These are phyloP conservation scores for Dactylorhiza incarnata DNA, from an alignment of 106 monocot species.

Conservation along the genomic window DNA sequence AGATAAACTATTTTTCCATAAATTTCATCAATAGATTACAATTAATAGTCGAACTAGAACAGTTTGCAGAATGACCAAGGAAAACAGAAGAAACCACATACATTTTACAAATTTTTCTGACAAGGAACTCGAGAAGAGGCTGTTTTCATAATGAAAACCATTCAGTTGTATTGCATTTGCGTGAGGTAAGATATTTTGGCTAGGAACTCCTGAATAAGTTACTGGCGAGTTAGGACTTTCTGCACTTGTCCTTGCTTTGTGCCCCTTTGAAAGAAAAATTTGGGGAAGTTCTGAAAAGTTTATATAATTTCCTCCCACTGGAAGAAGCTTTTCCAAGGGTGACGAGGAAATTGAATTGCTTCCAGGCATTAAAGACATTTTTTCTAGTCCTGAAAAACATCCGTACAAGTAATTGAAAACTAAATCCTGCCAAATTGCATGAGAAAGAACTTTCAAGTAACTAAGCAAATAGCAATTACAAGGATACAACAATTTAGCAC, in stretches of 20 bases:
- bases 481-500: not conserved
- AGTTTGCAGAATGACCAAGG: not conserved
- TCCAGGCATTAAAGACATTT: constrained; percentile 29
- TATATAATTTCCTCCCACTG: constrained; percentile 18
- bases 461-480: not conserved
- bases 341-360: constrained; percentile 37
- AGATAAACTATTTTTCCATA: not conserved
- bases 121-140: constrained; percentile 51
- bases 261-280: constrained; percentile 18
- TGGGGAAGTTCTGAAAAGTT: constrained; percentile 13
- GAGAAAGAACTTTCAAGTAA: not conserved
- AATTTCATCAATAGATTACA: not conserved
- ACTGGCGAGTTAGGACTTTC: constrained; percentile 11
- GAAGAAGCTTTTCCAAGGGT: constrained; percentile 26
- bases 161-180: constrained; percentile 11
- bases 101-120: constrained; percentile 39
- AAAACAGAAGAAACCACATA: constrained; percentile 16
- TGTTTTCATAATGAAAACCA: constrained; percentile 25
- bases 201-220: constrained; percentile 15
- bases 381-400: constrained; percentile 19
- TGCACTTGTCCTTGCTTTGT: constrained; percentile 12
- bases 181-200: constrained; percentile 10
- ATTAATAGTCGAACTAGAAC: not conserved
- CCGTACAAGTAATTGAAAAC: not conserved
- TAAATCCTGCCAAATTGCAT: not conserved